Evolutionary conservation across 441 rosid species (phyloP).

Genomic region (Iberis amara): DNA sequence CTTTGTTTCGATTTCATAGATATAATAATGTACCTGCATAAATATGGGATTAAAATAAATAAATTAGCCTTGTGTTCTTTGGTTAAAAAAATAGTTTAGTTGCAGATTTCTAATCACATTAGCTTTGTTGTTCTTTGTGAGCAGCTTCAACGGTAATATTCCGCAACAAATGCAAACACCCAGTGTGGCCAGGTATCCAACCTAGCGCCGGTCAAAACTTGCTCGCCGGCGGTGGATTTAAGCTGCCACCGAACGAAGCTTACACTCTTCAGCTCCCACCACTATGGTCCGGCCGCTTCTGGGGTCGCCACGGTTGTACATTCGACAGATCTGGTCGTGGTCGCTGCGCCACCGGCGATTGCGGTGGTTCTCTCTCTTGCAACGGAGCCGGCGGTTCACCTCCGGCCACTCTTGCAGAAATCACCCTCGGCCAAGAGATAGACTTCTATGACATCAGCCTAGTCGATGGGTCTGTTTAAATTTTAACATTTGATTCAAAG

Average conservation of each 20-base stretch:
- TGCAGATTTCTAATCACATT: conserved; percentile 11
- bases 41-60: no score
- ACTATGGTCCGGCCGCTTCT: conserved; percentile 91
- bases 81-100: neutral
- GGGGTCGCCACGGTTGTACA: conserved; percentile 90
- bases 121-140: conserved; percentile 17
- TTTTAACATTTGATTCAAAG: no score
- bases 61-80: no score
- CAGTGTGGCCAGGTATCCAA: conserved; percentile 96
- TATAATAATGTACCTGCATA: neutral
- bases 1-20: neutral
- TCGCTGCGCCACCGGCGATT: conserved; percentile 80
- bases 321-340: conserved; percentile 70
- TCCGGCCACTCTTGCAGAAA: conserved; percentile 86
- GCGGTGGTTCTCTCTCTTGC: conserved; percentile 75
- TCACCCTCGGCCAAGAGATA: conserved; percentile 66
- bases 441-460: conserved; percentile 94
- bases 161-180: conserved; percentile 66
- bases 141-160: conserved; percentile 55
- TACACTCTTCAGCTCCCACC: conserved; percentile 57
- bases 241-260: conserved; percentile 58
- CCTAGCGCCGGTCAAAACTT: conserved; percentile 74
- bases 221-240: conserved; percentile 77
- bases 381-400: conserved; percentile 80
- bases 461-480: conserved; percentile 62